Evolutionary conservation across 2,329 filamentous ascomycete species (phyloP), one percentile per base, ranked within the genome.

Genomic region (Aspergillus pseudoviridinutans): DNA sequence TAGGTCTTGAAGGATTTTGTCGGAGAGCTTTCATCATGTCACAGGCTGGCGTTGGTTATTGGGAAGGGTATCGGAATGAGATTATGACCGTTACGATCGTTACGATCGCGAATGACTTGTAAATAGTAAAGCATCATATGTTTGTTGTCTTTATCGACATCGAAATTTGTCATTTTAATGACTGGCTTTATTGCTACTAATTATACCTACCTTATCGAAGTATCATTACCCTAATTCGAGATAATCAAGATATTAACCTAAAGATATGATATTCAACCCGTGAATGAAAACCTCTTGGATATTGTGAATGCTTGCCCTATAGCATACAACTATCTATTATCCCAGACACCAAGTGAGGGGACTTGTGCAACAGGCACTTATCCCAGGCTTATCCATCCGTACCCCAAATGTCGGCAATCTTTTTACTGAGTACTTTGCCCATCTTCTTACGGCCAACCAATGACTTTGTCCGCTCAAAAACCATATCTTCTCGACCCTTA

Each of bases 381-480:
- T 2, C 6, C 5, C 2, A 17, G 14, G 32, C 14, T 17, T 17
- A 38, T 38, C 32, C 32, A 2, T 50, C 44, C 49, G 69, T 67
- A 0, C 84, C 86, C 90, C 90, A 92, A 47, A 90, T 80, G 66
- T 90, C 87, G 0, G 87, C 87, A 66, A 92, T 83, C 67, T 85
- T 88, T 62, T 82, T 80, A 68, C 89, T 91, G 53, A 92, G 68
- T 0, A 77, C 74, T 68, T 84, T 89, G 14, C 79, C 79, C 32
- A 92, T 80, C 72, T 88, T 91, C 76, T 87, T 90, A 60, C 84
- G 81, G 2, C 87, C 87, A 1, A 90, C 78, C 27, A 90, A 69
- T 24, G 80, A 76, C 10, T 76, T 70, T 67, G 90, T 79, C 60
- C 81, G 76, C 20, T 76, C 78, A 4, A 79, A 81, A 1, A 91